These are phyloP conservation scores for Fusarium sp. DNA, from an alignment of 2,329 filamentous ascomycete genomes.

Conservation along the genomic window DNA sequence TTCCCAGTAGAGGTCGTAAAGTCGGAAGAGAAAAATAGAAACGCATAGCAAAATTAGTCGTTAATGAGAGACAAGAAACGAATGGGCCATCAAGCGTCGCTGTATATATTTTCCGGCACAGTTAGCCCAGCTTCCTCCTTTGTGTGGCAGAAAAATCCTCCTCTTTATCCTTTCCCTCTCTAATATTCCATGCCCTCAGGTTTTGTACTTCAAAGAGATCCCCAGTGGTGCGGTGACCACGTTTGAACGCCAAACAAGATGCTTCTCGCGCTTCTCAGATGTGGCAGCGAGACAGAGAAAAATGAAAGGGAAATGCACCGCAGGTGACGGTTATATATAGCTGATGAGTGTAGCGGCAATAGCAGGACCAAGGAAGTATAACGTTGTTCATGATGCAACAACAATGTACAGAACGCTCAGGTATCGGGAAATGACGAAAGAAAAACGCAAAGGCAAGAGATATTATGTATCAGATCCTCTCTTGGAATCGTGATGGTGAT, in stretches of 20 bases:
- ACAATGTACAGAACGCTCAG: conserved; percentile 49
- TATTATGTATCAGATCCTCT: conserved; percentile 46
- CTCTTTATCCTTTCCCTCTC: conserved; percentile 35
- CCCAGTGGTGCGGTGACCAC: conserved; percentile 43
- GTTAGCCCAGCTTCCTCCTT: conserved; percentile 34
- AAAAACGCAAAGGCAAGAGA: conserved; percentile 16
- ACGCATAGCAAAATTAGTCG: conserved; percentile 20
- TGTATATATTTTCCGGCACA: conserved; percentile 33
- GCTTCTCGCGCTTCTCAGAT: conserved; percentile 39
- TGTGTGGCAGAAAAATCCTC: conserved; percentile 16
- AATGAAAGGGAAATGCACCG: conserved; percentile 29
- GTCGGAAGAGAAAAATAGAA: conserved; percentile 25
- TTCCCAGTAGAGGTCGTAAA: conserved; percentile 38
- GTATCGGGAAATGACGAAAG: conserved; percentile 36
- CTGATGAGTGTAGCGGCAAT: conserved; percentile 18
- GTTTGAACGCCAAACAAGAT: conserved; percentile 49
- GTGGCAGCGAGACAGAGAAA: conserved; percentile 29
- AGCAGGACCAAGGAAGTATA: conserved; percentile 23
- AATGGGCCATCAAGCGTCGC: conserved; percentile 42
- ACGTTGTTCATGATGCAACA: conserved; percentile 39
- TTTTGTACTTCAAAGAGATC: conserved; percentile 45
- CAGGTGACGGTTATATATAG: conserved; percentile 18
- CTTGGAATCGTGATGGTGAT: conserved; percentile 50
- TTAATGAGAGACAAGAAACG: conserved; percentile 44
- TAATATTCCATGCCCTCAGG: conserved; percentile 27